These are phyloP conservation scores for Prasinococcaceae sp. DNA, from an alignment of 139 green algal species.

Conservation along the genomic window DNA sequence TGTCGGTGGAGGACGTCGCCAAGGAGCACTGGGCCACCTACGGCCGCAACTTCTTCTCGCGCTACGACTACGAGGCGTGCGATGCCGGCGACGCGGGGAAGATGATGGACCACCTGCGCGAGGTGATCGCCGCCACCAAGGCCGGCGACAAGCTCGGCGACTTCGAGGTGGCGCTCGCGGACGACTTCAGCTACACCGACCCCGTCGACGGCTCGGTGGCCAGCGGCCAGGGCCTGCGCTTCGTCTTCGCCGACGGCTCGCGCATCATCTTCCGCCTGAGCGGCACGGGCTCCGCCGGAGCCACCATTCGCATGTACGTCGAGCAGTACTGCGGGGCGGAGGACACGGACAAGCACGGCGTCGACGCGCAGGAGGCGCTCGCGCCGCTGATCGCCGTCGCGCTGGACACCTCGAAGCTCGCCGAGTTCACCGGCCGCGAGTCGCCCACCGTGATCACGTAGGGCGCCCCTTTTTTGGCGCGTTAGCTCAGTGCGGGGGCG, in stretches of 20 bases:
- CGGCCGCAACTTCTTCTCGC: conserved; percentile 88
- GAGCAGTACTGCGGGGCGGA: conserved; percentile 92
- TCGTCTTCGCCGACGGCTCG: conserved; percentile 88
- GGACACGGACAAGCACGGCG: conserved; percentile 53
- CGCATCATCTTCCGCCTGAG: conserved; percentile 73
- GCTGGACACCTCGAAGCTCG: conserved; percentile 68
- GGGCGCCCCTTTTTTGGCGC: no score
- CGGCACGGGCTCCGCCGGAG: conserved; percentile 46
- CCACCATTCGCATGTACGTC: conserved; percentile 95
- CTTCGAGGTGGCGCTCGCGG: conserved; percentile 66
- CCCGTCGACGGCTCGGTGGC: conserved; percentile 54
- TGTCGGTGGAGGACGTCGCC: conserved; percentile 80
- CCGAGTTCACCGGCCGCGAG: conserved; percentile 84
- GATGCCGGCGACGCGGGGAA: conserved; percentile 51
- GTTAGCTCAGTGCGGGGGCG: no score
- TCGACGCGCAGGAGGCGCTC: conserved; percentile 76
- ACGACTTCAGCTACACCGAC: conserved; percentile 97
- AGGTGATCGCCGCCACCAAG: conserved; percentile 38
- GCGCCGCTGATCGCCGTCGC: conserved; percentile 57
- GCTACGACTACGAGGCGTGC: conserved; percentile 85
- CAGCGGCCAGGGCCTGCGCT: conserved; percentile 83
- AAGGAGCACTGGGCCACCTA: conserved; percentile 87
- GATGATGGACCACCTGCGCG: conserved; percentile 72
- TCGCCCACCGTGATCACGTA: conserved; percentile 99
- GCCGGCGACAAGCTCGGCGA: conserved; percentile 56